Percentiles rank a stretch among this genome's conserved stretches.
Evolutionary conservation across 1,284 basidiomycete genomes (phyloP).

Genomic region (Wallemia hederae): DNA sequence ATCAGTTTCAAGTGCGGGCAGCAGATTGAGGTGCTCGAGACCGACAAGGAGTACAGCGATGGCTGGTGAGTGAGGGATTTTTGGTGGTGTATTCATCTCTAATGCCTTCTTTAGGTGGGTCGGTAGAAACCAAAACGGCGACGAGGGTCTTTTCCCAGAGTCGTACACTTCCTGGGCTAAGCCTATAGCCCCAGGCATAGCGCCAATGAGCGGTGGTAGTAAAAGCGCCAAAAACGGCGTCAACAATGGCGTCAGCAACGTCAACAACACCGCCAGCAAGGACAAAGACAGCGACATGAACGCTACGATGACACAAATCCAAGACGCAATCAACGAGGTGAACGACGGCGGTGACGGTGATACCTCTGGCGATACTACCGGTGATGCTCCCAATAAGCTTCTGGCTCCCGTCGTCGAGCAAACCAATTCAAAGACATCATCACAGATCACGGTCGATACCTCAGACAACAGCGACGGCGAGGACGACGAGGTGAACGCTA

Average conservation of each 20-base stretch:
- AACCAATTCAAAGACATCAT: slow-evolving; percentile 13
- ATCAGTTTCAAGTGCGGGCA: slow-evolving; percentile 63
- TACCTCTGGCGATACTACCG: slow-evolving; percentile 16
- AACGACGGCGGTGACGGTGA: slow-evolving; percentile 25
- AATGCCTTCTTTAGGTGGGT: slow-evolving; percentile 3
- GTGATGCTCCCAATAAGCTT: background rate
- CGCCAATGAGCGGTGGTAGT: background rate
- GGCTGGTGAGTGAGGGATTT: slow-evolving; percentile 42
- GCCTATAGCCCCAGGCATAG: background rate
- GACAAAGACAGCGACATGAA: slow-evolving; percentile 31
- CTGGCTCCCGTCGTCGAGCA: slow-evolving; percentile 2
- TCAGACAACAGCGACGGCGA: slow-evolving; percentile 49
- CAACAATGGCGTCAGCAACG: no score
- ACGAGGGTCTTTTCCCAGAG: slow-evolving; percentile 66
- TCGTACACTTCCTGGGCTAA: slow-evolving; percentile 40
- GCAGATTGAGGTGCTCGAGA: slow-evolving; percentile 63
- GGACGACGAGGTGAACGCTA: slow-evolving; percentile 24
- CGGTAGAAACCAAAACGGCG: slow-evolving; percentile 61
- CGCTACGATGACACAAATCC: slow-evolving; percentile 58
- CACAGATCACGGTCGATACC: slow-evolving; percentile 40
- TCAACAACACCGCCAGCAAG: background rate
- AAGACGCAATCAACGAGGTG: slow-evolving; percentile 53
- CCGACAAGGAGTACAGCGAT: slow-evolving; percentile 74
- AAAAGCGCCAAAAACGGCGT: no score
- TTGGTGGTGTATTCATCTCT: background rate